phyloP scores from a whole-genome alignment of 345 rosid species.

The Murraya koenigii region DNA sequence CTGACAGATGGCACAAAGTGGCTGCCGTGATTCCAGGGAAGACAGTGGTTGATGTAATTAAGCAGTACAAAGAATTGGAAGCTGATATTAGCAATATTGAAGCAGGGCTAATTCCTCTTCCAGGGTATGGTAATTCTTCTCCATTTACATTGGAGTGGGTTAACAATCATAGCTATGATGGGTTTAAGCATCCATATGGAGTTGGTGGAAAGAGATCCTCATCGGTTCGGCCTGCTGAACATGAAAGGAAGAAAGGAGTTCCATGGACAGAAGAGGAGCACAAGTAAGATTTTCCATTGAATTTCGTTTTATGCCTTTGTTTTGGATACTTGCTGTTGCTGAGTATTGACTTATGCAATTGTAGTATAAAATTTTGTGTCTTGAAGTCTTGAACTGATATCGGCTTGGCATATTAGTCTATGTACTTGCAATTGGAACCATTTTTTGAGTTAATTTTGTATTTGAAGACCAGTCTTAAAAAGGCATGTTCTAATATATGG shows the following conservation, averaged over 20 bases:
- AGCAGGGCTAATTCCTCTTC: constrained; percentile 58
- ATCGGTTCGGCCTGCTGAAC: constrained; percentile 53
- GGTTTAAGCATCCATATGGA: constrained; percentile 47
- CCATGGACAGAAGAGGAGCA: constrained; percentile 99
- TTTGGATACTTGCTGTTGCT: neutral
- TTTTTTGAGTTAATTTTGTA: neutral
- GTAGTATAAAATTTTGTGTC: neutral
- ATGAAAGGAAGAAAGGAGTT: constrained; percentile 94
- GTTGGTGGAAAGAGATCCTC: constrained; percentile 67
- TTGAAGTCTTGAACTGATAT: neutral
- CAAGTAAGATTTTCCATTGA: constrained; percentile 41
- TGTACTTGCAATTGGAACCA: neutral
- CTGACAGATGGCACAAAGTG: constrained; percentile 62
- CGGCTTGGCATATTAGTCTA: neutral
- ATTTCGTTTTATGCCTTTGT: neutral
- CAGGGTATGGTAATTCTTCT: constrained; percentile 48
- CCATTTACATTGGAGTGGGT: constrained; percentile 61
- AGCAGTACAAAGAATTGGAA: constrained; percentile 61
- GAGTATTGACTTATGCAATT: neutral
- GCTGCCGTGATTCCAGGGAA: constrained; percentile 68
- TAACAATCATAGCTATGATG: constrained; percentile 37
- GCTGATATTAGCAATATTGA: constrained; percentile 68
- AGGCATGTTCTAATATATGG: neutral
- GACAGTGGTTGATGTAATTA: constrained; percentile 57
- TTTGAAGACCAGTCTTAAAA: neutral